Conservation (phyloP, 495 filamentous ascomycete species). For the Trichoderma erinaceum region DNA sequence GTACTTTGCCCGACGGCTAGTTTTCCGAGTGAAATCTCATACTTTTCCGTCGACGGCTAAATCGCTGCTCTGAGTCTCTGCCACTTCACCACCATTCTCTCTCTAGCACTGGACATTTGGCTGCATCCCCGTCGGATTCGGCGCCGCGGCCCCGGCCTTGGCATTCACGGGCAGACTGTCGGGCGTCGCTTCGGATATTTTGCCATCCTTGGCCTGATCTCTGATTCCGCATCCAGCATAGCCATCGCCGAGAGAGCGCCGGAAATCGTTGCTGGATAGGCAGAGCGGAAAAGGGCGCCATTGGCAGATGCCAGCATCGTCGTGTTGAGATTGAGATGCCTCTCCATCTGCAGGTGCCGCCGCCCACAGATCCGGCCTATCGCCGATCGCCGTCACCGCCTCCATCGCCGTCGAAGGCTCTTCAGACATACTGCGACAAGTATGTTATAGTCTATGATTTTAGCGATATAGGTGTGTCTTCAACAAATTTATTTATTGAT, state of each 20-base stretch:
- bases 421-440: slow-evolving; percentile 4
- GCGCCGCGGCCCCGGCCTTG: not conserved
- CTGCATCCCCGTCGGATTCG: not conserved
- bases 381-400: slow-evolving; percentile 5
- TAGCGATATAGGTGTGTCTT: not conserved
- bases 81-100: no score
- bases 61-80: not conserved
- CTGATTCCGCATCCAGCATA: not conserved
- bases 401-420: not conserved
- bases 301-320: not conserved
- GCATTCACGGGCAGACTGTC: not conserved
- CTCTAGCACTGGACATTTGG: not conserved
- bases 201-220: not conserved
- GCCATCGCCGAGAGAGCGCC: not conserved
- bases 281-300: not conserved
- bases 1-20: not conserved
- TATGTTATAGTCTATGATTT: slow-evolving; percentile 9
- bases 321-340: not conserved
- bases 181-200: slow-evolving; percentile 2
- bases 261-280: not conserved
- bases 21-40: not conserved
- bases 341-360: not conserved
- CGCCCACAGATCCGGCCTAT: not conserved
- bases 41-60: not conserved
- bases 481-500: not conserved